Evolutionary conservation across 306 rosid species (phyloP), one percentile per base, ranked within the genome.

Genomic region (Quercus glauca): DNA sequence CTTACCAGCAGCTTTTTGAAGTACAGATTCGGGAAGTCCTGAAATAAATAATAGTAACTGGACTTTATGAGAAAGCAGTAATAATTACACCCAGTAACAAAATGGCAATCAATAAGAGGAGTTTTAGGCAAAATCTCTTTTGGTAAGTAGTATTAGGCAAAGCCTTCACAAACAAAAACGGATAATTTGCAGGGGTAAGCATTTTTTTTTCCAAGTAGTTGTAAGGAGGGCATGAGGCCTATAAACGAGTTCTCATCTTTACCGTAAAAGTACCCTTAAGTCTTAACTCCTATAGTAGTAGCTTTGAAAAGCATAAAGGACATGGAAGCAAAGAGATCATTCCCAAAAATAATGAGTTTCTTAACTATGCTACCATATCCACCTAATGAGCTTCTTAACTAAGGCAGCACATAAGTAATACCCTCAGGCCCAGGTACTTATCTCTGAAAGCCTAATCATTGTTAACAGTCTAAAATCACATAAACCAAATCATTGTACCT

Each of bases 1-100:
- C 87, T 90, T 94, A 4, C 86, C 87, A 15, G 89, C 91, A 73
- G 98, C 98, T 65, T 84, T 91, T 81, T 85, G 87, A 73, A 94
- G 96, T 58, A 94, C 78, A 17, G 86, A 90, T 76, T 85, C 81
- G 0, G 97, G 93, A 55, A 94, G 89, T 26, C 92, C 92, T 86
- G 77, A 11, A 55, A 76, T 58, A 74, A 76, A 51, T 28, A 1
- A 55, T 28, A 15, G 35, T 13, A n/a, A 67, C 25, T 45, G 26
- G 23, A 61, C 20, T 45, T 70, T 1, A 74, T 20, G 15, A 11
- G 20, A 35, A 10, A 19, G 72, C 72, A 67, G 5, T 67, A 23
- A 2, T n/a, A 10, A 31, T 49, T 35, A 19, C 35, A 25, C 43
- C 14, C 26, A 7, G 23, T 20, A 23, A 59, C 6, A 28, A 19